A percentile compares a stretch with the other conserved stretches of the same genome.
These are phyloP conservation scores for Hypseocharis bilobata DNA, from an alignment of 441 rosid genomes.

Conservation along the genomic window DNA sequence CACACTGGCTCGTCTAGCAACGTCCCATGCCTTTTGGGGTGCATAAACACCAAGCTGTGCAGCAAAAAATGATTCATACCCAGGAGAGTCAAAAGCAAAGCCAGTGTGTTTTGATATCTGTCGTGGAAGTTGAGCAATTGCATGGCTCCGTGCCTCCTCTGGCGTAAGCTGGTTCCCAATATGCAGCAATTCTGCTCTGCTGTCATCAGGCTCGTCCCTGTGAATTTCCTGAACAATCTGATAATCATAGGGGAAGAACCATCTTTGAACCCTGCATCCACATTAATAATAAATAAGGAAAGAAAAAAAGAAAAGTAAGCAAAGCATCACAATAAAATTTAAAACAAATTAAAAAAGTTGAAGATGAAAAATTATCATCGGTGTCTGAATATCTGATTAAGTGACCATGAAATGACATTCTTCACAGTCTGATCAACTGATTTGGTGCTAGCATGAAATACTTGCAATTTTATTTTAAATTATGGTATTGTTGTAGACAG, in stretches of 20 bases:
- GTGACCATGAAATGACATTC: too few species aligned
- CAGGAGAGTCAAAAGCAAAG: constrained; percentile 93
- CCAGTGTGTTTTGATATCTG: constrained; percentile 89
- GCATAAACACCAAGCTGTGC: constrained; percentile 74
- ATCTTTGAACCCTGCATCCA: constrained; percentile 60
- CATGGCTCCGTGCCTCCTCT: constrained; percentile 71
- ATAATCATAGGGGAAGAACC: constrained; percentile 91
- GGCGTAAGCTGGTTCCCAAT: constrained; percentile 56
- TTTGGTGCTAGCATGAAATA: too few species aligned
- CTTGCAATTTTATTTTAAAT: too few species aligned
- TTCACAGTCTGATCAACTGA: too few species aligned
- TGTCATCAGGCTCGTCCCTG: constrained; percentile 56
- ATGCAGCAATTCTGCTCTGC: constrained; percentile 40
- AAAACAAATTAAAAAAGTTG: not conserved
- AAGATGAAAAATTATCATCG: not conserved
- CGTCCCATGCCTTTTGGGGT: constrained; percentile 97
- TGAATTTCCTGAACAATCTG: constrained; percentile 90
- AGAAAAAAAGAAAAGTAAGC: not conserved
- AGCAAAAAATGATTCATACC: constrained; percentile 91
- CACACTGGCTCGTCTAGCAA: constrained; percentile 86
- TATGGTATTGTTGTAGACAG: too few species aligned
- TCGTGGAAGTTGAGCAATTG: constrained; percentile 77
- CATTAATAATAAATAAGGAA: not conserved
- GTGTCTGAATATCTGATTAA: too few species aligned
- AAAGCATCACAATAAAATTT: not conserved